phyloP scores from a whole-genome alignment of 768 basidiomycete species.

The Galerina sulciceps region DNA sequence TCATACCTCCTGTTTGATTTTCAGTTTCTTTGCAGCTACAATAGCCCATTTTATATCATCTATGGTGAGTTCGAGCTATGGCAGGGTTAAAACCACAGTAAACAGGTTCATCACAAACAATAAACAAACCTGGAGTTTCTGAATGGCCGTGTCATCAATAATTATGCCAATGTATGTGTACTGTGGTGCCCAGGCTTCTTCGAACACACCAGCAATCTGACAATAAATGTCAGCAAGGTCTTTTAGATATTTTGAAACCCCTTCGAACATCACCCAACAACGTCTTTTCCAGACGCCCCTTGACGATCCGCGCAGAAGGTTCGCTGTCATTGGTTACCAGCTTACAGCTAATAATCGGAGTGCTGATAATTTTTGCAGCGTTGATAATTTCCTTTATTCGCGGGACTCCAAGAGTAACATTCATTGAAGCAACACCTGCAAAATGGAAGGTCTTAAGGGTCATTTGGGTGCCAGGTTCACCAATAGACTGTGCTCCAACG shows the following conservation, averaged over 20 bases:
- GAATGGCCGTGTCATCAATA: constrained; percentile 85
- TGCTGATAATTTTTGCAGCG: constrained; percentile 95
- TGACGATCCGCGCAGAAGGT: constrained; percentile 96
- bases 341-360: constrained; percentile 97
- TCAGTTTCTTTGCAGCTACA: constrained; percentile 84
- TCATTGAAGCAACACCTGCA: constrained; percentile 99
- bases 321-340: constrained; percentile 86
- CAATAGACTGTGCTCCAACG: constrained; percentile 98
- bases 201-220: constrained; percentile 88
- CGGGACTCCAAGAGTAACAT: constrained; percentile 98
- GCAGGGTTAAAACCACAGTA: neutral
- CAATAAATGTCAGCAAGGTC: neutral
- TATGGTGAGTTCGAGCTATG: constrained; percentile 86
- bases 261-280: constrained; percentile 84
- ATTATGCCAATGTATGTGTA: constrained; percentile 94
- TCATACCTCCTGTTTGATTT: constrained; percentile 84
- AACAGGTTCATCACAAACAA: neutral
- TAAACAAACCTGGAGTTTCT: constrained; percentile 76
- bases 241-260: neutral
- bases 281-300: constrained; percentile 94
- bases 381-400: constrained; percentile 99
- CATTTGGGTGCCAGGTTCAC: constrained; percentile 99
- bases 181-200: constrained; percentile 94
- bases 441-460: constrained; percentile 99
- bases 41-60: constrained; percentile 95